Percentiles rank a stretch among this genome's conserved stretches.
These are phyloP conservation scores for Colletotrichum somersetense DNA, from an alignment of 2,329 filamentous ascomycete species.

Conservation along the genomic window DNA sequence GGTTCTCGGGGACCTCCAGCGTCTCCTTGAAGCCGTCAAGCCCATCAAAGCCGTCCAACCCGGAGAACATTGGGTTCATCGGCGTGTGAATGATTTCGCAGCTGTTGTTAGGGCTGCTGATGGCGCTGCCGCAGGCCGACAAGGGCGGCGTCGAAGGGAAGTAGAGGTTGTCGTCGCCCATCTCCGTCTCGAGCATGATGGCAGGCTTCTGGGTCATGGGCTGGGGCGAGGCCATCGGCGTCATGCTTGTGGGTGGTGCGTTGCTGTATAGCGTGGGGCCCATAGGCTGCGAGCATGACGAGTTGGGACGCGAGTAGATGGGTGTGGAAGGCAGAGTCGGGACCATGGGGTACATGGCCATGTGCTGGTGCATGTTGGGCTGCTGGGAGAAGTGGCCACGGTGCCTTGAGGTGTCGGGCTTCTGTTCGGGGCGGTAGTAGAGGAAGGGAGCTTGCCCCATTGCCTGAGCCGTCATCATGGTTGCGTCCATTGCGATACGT, in stretches of 20 bases:
- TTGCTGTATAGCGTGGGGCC: conserved; percentile 67
- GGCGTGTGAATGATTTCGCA: conserved; percentile 86
- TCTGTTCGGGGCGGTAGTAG: conserved; percentile 86
- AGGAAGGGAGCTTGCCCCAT: conserved; percentile 84
- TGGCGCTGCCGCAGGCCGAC: conserved; percentile 85
- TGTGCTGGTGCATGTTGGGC: conserved; percentile 57
- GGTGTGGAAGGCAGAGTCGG: conserved; percentile 72
- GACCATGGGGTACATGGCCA: conserved; percentile 67
- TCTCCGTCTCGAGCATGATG: conserved; percentile 84
- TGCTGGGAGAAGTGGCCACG: conserved; percentile 79
- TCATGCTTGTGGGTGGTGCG: conserved; percentile 72
- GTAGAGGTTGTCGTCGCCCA: conserved; percentile 74
- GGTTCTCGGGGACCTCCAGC: conserved; percentile 78
- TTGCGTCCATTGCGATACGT: conserved; percentile 72
- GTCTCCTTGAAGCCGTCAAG: conserved; percentile 76
- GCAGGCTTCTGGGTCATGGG: conserved; percentile 77
- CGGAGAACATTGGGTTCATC: conserved; percentile 82
- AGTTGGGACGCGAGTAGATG: conserved; percentile 74
- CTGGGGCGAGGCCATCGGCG: conserved; percentile 81
- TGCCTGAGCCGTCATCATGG: conserved; percentile 66
- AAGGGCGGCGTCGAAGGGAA: conserved; percentile 90
- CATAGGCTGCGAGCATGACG: conserved; percentile 72
- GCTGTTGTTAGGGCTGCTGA: conserved; percentile 82
- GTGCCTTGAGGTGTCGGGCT: conserved; percentile 74
- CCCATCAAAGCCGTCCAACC: conserved; percentile 69